Percentiles rank a stretch among this genome's conserved stretches.
These are phyloP conservation scores for Aspergillus sp. DNA, from an alignment of 2,329 filamentous ascomycete genomes.

Conservation along the genomic window DNA sequence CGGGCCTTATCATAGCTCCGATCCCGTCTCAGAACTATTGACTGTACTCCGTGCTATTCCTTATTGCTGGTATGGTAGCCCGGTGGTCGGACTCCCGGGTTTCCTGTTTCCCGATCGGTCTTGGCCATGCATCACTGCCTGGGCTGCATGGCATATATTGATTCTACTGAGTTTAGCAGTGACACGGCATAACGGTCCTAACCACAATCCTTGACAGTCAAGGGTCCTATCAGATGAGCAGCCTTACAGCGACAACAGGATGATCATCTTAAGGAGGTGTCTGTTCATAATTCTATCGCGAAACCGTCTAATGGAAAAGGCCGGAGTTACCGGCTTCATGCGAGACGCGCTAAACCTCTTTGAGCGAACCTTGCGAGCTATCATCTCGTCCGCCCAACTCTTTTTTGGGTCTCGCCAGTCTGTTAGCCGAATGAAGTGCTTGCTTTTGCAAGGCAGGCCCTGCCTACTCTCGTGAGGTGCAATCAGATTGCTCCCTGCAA, in stretches of 20 bases:
- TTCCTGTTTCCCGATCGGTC: no score
- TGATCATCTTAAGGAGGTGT: background rate
- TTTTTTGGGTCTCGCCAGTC: conserved; percentile 3
- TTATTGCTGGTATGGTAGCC: no score
- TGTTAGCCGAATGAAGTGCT: conserved; percentile 7
- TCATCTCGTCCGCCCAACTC: background rate
- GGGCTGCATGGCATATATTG: no score
- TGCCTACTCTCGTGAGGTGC: background rate
- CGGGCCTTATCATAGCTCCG: no score
- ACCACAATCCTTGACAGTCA: no score
- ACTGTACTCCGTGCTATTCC: no score
- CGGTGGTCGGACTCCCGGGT: no score
- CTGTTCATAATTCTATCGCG: background rate
- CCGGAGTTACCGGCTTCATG: conserved; percentile 6
- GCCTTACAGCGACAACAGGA: background rate
- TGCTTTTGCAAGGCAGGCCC: background rate
- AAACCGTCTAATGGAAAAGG: background rate
- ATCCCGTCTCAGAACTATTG: no score
- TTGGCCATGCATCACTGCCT: no score
- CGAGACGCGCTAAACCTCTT: conserved; percentile 28
- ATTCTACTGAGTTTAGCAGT: no score
- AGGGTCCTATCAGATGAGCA: no score
- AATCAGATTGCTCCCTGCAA: background rate
- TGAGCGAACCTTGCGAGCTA: conserved; percentile 29
- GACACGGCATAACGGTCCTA: no score